Percentiles rank a stretch among this genome's conserved stretches.
Evolutionary conservation across 805 yeast species (phyloP).

Genomic region (Kodamaea kaohsiungensis): DNA sequence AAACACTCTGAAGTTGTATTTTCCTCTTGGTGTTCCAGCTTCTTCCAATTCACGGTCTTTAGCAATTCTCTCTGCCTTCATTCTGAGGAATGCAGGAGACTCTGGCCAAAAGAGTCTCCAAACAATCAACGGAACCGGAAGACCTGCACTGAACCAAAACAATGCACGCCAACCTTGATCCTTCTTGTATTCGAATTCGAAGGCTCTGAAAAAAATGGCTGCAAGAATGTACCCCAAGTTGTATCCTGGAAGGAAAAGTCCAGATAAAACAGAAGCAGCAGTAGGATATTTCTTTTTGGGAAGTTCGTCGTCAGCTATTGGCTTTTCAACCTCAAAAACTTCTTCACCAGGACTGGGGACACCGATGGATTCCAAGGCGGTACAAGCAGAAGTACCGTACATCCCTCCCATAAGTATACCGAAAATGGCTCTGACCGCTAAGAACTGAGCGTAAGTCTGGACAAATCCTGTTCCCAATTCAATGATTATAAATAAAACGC

Average conservation of each 20-base stretch:
- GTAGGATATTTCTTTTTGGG: background rate
- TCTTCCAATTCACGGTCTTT: background rate
- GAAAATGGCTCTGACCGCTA: conserved; percentile 25
- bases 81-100: conserved; percentile 7
- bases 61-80: conserved; percentile 5
- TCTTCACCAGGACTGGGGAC: background rate
- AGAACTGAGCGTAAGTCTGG: conserved; percentile 21
- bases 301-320: background rate
- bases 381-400: conserved; percentile 23
- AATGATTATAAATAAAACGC: conserved; percentile 20
- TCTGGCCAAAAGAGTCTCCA: conserved; percentile 20
- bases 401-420: conserved; percentile 30
- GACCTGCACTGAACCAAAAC: conserved; percentile 28
- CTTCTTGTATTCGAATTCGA: conserved; percentile 17
- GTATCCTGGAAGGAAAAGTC: conserved; percentile 29
- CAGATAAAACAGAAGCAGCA: conserved; percentile 16
- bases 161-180: conserved; percentile 23
- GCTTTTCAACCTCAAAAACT: background rate
- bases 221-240: conserved; percentile 26
- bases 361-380: conserved; percentile 17
- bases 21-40: background rate
- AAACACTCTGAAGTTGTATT: conserved; percentile 4
- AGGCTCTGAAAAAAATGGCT: conserved; percentile 24
- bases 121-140: conserved; percentile 22
- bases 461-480: conserved; percentile 28